Percentiles rank a stretch among this genome's conserved stretches.
Evolutionary conservation across 2,329 filamentous ascomycete genomes (phyloP).

Genomic region (Cordyceps sp.): DNA sequence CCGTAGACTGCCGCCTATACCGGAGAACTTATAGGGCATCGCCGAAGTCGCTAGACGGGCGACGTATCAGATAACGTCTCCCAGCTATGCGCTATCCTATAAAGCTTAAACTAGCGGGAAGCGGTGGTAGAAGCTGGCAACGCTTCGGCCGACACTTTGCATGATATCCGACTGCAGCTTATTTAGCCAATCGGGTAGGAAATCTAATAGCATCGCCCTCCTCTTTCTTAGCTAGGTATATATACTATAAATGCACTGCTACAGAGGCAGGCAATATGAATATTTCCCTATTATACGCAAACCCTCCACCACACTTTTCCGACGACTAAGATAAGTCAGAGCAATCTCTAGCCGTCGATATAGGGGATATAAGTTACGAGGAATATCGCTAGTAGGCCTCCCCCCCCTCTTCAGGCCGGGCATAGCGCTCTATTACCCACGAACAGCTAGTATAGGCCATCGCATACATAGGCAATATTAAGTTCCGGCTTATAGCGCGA

Average conservation of each 20-base stretch:
- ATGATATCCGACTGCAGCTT: neutral
- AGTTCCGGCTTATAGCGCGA: neutral
- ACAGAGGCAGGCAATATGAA: slow-evolving; percentile 2
- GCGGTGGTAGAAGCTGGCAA: neutral
- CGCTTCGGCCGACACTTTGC: neutral
- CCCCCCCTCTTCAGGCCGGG: slow-evolving; percentile 1
- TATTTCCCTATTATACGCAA: slow-evolving; percentile 1
- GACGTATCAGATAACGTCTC: neutral
- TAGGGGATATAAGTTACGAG: neutral
- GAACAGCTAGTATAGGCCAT: slow-evolving; percentile 1
- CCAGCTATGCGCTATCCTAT: neutral
- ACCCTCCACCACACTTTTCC: neutral
- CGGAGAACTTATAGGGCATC: neutral
- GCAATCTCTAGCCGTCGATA: neutral
- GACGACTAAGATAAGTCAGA: neutral
- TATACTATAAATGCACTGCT: slow-evolving; percentile 2
- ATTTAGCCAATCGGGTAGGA: slow-evolving; percentile 1
- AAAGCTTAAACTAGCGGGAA: neutral
- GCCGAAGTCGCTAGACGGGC: neutral
- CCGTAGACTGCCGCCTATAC: neutral
- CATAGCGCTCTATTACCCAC: neutral
- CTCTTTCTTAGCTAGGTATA: slow-evolving; percentile 3
- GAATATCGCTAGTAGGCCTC: slow-evolving; percentile 1
- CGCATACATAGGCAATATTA: slow-evolving; percentile 1
- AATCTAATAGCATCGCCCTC: slow-evolving; percentile 2